Evolutionary conservation across 345 rosid species (phyloP), one percentile per base, ranked within the genome.

Genomic region (Moricandia arvensis): DNA sequence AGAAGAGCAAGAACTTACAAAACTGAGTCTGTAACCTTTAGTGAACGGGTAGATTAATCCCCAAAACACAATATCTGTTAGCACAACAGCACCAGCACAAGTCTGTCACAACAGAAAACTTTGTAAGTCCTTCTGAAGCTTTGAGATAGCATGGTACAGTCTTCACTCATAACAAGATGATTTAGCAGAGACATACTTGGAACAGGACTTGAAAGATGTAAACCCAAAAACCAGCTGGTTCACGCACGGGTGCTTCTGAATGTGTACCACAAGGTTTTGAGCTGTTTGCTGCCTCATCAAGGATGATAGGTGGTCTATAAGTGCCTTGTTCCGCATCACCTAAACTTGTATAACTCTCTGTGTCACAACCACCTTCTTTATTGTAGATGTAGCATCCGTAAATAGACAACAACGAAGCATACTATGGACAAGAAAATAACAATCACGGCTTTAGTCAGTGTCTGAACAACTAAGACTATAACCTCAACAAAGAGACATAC

Each of bases 1-100:
- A 13, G 49, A 12, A 11, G 51, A 62, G 66, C 13, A 31, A 63
- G 3, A 57, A 90, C 99, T 90, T 87, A 92, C 99, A 84, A 83
- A 79, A 81, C 80, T 79, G 51, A 95, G 84, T 27, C n/a, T 69
- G 74, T 61, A 85, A 79, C 83, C 85, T 69, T 68, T 7, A 31
- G 93, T 77, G 77, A 87, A 83, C 3, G 98, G 97, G 83, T 85
- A 92, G 72, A 95, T 67, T 59, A 95, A 1, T 71, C 73, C 82
- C 99, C 99, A 95, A 85, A 95, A 95, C 66, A 95, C 91, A 6
- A 73, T 38, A 77, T 92, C 99, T 4, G 98, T 95, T 41, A 95
- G 91, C 77, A 93, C 68, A 59, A 85, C 98, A 30, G 99, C 91
- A 68, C 99, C 98, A 3, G 91, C 96, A 81, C 86, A 86, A 60